Percentiles rank a stretch among this genome's conserved stretches.
phyloP scores from a whole-genome alignment of 129 eudicot genomes.

The Lactuca saligna region DNA sequence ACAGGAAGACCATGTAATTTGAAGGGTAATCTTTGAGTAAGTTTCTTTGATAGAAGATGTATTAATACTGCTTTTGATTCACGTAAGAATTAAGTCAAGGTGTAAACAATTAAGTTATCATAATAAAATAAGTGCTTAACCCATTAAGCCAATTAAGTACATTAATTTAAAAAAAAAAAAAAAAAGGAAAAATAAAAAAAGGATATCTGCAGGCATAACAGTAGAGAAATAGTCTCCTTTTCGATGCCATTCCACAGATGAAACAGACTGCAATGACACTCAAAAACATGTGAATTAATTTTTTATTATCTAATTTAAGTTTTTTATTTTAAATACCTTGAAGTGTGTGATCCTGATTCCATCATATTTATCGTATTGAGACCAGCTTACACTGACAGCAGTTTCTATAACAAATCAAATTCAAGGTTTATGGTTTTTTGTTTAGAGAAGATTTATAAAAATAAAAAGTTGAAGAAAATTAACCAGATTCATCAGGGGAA shows the following conservation, averaged over 20 bases:
- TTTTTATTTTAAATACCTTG: conserved; percentile 61
- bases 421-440: neutral
- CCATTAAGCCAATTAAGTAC: too few relatives aligned
- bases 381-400: conserved; percentile 56
- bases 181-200: conserved; percentile 30
- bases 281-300: conserved; percentile 10
- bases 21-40: conserved; percentile 74
- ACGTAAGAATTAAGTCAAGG: conserved; percentile 68
- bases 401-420: conserved; percentile 35
- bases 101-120: conserved; percentile 23
- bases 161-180: too few relatives aligned
- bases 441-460: neutral
- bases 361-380: conserved; percentile 55
- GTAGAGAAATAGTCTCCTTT: conserved; percentile 96
- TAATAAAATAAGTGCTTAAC: too few relatives aligned
- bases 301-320: neutral
- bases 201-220: conserved; percentile 98
- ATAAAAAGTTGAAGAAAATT: conserved; percentile 16
- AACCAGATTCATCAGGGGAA: conserved; percentile 72
- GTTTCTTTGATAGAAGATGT: conserved; percentile 81
- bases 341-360: conserved; percentile 81
- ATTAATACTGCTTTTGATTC: conserved; percentile 79
- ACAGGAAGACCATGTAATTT: conserved; percentile 91
- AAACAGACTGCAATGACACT: conserved; percentile 60
- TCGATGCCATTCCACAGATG: conserved; percentile 97